Percentiles rank a stretch among this genome's conserved stretches.
Evolutionary conservation across 768 basidiomycete genomes (phyloP).

Genomic region (Pisolithus microcarpus): DNA sequence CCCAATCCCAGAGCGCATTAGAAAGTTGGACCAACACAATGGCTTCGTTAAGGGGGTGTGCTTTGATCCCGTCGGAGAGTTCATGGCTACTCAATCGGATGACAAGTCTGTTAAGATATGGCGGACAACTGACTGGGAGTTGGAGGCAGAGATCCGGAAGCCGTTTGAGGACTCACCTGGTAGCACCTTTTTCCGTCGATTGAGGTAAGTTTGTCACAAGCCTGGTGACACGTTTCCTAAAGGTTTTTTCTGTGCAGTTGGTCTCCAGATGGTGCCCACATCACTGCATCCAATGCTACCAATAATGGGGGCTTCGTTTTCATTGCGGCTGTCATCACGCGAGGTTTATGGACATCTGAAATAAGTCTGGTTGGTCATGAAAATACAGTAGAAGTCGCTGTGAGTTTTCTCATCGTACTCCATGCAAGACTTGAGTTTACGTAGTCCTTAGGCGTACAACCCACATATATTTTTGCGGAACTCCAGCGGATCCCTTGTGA

Average conservation of each 20-base stretch:
- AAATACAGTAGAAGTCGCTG: slow-evolving; percentile 93
- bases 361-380: slow-evolving; percentile 95
- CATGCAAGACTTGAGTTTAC: slow-evolving; percentile 4
- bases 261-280: slow-evolving; percentile 99
- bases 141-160: slow-evolving; percentile 79
- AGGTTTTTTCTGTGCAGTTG: slow-evolving; percentile 47
- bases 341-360: slow-evolving; percentile 84
- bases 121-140: slow-evolving; percentile 86
- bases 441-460: slow-evolving; percentile 67
- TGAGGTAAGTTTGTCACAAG: slow-evolving; percentile 49
- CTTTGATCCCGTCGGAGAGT: slow-evolving; percentile 98
- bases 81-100: slow-evolving; percentile 95
- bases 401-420: slow-evolving; percentile 30
- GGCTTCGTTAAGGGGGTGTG: slow-evolving; percentile 99
- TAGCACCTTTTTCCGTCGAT: slow-evolving; percentile 86
- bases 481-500: slow-evolving; percentile 55
- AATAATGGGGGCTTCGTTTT: slow-evolving; percentile 96
- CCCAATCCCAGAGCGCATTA: slow-evolving; percentile 58
- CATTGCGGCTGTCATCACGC: slow-evolving; percentile 90
- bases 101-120: slow-evolving; percentile 96
- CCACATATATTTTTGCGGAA: slow-evolving; percentile 90
- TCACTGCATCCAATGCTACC: slow-evolving; percentile 95
- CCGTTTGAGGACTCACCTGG: slow-evolving; percentile 93
- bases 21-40: slow-evolving; percentile 81
- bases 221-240: not conserved